Evolutionary conservation across 306 rosid genomes (phyloP).

Genomic region (Pyrus communis): DNA sequence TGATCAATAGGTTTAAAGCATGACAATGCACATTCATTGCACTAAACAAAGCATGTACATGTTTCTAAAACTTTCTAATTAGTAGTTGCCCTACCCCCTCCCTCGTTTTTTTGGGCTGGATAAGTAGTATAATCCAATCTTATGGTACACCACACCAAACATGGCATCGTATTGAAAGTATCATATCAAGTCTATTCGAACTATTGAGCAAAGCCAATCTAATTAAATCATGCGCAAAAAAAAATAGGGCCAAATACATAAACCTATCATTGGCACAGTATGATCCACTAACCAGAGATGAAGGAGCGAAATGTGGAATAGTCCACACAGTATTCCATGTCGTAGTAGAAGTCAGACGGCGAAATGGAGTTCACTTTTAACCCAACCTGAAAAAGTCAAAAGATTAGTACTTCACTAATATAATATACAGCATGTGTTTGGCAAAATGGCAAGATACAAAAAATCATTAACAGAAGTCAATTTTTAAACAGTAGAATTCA

Average conservation of each 20-base stretch:
- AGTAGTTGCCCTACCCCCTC: too few relatives aligned
- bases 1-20: background rate
- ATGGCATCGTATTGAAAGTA: background rate
- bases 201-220: background rate
- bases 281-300: conserved; percentile 34
- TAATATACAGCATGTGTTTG: background rate
- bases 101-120: too few relatives aligned
- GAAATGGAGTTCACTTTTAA: conserved; percentile 35
- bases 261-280: background rate
- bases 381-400: conserved; percentile 49
- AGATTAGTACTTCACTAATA: background rate
- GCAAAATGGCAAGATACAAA: background rate
- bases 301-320: conserved; percentile 75
- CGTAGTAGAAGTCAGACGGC: conserved; percentile 62
- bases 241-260: background rate
- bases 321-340: conserved; percentile 89
- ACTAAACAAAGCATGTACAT: background rate
- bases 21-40: background rate
- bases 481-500: background rate
- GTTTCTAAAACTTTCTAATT: background rate
- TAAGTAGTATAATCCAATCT: background rate
- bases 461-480: background rate
- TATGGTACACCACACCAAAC: background rate
- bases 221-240: background rate
- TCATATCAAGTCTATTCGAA: background rate